phyloP scores from a whole-genome alignment of 768 basidiomycete genomes.

The Scleroderma bovista region DNA sequence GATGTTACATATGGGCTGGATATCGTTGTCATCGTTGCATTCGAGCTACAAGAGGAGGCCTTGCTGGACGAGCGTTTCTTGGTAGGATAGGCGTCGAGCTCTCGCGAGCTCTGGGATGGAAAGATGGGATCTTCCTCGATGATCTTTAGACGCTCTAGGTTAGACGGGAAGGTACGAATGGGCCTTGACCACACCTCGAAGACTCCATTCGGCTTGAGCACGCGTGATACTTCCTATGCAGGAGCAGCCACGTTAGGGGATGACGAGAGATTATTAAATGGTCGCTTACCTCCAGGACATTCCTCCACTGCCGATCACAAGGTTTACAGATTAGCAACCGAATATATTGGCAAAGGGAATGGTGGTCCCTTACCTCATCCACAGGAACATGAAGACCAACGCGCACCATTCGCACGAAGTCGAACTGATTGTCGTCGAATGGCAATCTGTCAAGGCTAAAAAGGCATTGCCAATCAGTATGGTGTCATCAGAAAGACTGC shows the following conservation, averaged over 20 bases:
- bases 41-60: constrained; percentile 23
- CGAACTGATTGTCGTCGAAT: constrained; percentile 51
- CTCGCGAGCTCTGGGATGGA: constrained; percentile 36
- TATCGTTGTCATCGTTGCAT: constrained; percentile 18
- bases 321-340: constrained; percentile 12
- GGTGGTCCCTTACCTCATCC: constrained; percentile 45
- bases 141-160: constrained; percentile 36
- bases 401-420: constrained; percentile 59
- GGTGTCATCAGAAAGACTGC: background rate
- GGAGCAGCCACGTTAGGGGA: constrained; percentile 8
- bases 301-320: constrained; percentile 48
- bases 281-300: constrained; percentile 50
- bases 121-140: constrained; percentile 74
- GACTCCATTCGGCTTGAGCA: constrained; percentile 56
- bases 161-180: constrained; percentile 4
- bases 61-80: constrained; percentile 14
- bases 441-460: constrained; percentile 60
- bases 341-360: background rate
- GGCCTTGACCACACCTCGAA: constrained; percentile 48
- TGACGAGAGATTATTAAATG: constrained; percentile 10
- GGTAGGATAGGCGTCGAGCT: constrained; percentile 1
- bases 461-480: constrained; percentile 5
- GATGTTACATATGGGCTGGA: constrained; percentile 15
- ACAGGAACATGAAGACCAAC: constrained; percentile 69
- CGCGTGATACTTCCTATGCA: constrained; percentile 57